These are phyloP conservation scores for Clonostachys rosea DNA, from an alignment of 2,329 filamentous ascomycete genomes.

Conservation along the genomic window DNA sequence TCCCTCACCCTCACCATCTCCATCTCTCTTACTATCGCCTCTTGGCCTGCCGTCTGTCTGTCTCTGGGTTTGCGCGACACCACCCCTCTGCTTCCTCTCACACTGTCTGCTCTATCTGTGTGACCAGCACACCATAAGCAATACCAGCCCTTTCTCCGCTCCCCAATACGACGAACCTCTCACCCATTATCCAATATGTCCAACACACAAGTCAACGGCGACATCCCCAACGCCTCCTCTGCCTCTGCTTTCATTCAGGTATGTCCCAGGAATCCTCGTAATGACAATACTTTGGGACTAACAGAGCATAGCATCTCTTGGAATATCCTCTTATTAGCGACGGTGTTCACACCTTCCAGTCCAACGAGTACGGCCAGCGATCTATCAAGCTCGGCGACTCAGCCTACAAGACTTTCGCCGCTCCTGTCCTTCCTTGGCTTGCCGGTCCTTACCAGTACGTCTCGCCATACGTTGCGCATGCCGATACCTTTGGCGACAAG, in stretches of 20 bases:
- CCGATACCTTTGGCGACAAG: conserved; percentile 71
- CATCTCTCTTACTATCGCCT: conserved; percentile 1
- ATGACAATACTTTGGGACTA: conserved; percentile 1
- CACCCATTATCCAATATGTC: conserved; percentile 3
- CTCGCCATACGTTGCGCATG: conserved; percentile 78
- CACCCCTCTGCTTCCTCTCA: no score
- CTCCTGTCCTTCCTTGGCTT: conserved; percentile 68
- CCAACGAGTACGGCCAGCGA: conserved; percentile 78
- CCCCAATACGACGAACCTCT: neutral
- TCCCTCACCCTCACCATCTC: neutral
- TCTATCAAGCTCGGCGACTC: conserved; percentile 72
- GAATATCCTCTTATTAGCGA: conserved; percentile 83
- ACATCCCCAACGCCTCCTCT: conserved; percentile 33
- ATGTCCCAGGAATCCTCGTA: conserved; percentile 8
- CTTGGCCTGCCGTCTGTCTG: neutral
- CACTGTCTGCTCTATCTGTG: no score
- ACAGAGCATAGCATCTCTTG: conserved; percentile 62
- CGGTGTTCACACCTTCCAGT: conserved; percentile 71
- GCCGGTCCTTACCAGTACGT: conserved; percentile 76
- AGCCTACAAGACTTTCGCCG: conserved; percentile 72
- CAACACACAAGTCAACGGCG: conserved; percentile 44
- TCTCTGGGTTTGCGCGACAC: neutral
- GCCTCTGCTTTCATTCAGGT: conserved; percentile 47
- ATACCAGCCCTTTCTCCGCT: neutral
- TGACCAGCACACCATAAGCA: neutral